Evolutionary conservation across 257 asterid genomes (phyloP).

Genomic region (Scutellaria galericulata): DNA sequence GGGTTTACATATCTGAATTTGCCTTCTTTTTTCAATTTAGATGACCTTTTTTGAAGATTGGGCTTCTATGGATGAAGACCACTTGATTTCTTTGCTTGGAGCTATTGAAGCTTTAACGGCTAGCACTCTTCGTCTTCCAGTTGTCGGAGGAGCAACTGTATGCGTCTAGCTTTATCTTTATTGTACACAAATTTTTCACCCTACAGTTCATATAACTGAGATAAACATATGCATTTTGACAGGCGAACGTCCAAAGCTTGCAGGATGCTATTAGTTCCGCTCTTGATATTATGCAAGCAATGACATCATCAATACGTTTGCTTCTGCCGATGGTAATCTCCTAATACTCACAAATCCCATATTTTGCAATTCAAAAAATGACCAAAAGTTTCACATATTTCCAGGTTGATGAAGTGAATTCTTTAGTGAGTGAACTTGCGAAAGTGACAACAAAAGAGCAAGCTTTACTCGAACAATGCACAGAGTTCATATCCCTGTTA

Average conservation of each 20-base stretch:
- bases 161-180: slow-evolving; percentile 27
- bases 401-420: slow-evolving; percentile 76
- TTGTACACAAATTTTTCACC: background rate
- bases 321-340: slow-evolving; percentile 68
- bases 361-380: background rate
- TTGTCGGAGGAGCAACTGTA: slow-evolving; percentile 82
- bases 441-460: slow-evolving; percentile 70
- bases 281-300: slow-evolving; percentile 74
- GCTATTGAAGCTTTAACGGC: slow-evolving; percentile 90
- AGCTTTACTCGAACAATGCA: slow-evolving; percentile 73
- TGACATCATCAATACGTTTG: slow-evolving; percentile 57
- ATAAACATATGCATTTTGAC: slow-evolving; percentile 28
- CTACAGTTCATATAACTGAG: slow-evolving; percentile 24
- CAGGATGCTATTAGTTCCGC: slow-evolving; percentile 84
- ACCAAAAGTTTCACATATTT: background rate
- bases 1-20: slow-evolving; percentile 29
- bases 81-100: slow-evolving; percentile 69
- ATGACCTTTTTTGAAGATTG: slow-evolving; percentile 68
- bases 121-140: slow-evolving; percentile 93
- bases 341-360: background rate
- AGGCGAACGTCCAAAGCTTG: slow-evolving; percentile 77
- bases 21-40: slow-evolving; percentile 44
- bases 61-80: slow-evolving; percentile 77
- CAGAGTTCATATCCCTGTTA: slow-evolving; percentile 55
- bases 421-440: slow-evolving; percentile 68